phyloP scores from a whole-genome alignment of 192 early-diverging fungal genomes.

The Dissophora globulifera region DNA sequence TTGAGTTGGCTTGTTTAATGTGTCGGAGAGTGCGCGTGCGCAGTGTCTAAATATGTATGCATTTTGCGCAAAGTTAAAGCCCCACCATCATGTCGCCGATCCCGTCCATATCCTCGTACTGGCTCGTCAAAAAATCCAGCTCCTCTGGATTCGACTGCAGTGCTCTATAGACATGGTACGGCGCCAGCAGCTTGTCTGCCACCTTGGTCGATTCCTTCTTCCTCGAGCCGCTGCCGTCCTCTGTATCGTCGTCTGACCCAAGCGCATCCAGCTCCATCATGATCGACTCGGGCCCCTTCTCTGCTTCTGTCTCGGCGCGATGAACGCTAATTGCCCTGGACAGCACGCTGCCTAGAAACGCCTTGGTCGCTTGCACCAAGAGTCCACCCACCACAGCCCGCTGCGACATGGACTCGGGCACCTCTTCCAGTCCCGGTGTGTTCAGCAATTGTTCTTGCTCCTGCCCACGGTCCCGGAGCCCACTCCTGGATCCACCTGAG shows the following conservation, averaged over 20 bases:
- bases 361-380: constrained; percentile 59
- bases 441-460: constrained; percentile 28
- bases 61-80: too few species aligned
- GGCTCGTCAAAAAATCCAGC: constrained; percentile 60
- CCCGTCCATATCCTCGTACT: constrained; percentile 53
- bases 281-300: constrained; percentile 37
- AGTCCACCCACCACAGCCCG: constrained; percentile 60
- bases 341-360: constrained; percentile 58
- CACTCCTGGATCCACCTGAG: constrained; percentile 10
- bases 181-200: constrained; percentile 57
- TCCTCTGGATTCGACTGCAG: constrained; percentile 52
- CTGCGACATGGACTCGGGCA: constrained; percentile 56
- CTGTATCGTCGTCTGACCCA: constrained; percentile 28
- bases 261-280: constrained; percentile 45
- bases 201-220: constrained; percentile 4
- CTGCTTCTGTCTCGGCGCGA: constrained; percentile 36
- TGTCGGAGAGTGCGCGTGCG: too few species aligned
- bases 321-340: constrained; percentile 54
- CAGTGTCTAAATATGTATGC: too few species aligned
- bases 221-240: background rate
- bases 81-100: constrained; percentile 49
- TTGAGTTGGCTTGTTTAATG: too few species aligned
- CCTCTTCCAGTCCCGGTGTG: constrained; percentile 24
- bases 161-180: constrained; percentile 65
- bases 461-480: constrained; percentile 21